Conservation (phyloP, 306 rosid genomes). For the Potentilla sterilis region DNA sequence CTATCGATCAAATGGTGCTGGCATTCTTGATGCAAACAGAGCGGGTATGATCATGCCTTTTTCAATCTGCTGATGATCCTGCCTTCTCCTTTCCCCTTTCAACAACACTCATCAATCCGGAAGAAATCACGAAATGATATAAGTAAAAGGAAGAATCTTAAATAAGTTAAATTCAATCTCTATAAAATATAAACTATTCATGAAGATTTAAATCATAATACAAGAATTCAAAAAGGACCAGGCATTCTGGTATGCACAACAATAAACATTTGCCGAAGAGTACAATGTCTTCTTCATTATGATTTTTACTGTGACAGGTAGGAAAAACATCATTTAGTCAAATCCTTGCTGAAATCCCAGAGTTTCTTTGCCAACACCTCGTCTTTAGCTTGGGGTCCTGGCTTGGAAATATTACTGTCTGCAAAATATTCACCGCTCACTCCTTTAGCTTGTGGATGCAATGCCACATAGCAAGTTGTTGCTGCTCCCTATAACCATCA, state of each 20-base stretch:
- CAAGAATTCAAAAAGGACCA: not conserved
- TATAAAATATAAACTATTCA: not conserved
- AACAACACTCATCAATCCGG: no score
- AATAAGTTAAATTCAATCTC: not conserved
- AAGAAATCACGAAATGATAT: no score
- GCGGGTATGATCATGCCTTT: no score
- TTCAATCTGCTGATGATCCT: no score
- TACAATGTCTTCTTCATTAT: not conserved
- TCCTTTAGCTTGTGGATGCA: slow-evolving; percentile 65
- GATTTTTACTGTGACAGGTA: not conserved
- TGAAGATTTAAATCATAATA: not conserved
- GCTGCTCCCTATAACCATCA: slow-evolving; percentile 68
- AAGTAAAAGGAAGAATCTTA: no score
- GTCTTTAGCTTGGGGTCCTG: slow-evolving; percentile 48
- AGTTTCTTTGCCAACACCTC: slow-evolving; percentile 62
- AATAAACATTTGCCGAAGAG: not conserved
- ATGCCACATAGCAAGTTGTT: slow-evolving; percentile 77
- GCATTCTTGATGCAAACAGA: no score
- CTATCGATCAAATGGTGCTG: no score
- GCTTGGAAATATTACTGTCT: slow-evolving; percentile 46
- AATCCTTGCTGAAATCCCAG: slow-evolving; percentile 67
- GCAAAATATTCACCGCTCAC: slow-evolving; percentile 60
- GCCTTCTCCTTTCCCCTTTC: no score
- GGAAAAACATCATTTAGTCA: slow-evolving; percentile 7
- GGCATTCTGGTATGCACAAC: not conserved